phyloP scores from a whole-genome alignment of 768 basidiomycete species.

The Candolleomyces eurysporus region DNA sequence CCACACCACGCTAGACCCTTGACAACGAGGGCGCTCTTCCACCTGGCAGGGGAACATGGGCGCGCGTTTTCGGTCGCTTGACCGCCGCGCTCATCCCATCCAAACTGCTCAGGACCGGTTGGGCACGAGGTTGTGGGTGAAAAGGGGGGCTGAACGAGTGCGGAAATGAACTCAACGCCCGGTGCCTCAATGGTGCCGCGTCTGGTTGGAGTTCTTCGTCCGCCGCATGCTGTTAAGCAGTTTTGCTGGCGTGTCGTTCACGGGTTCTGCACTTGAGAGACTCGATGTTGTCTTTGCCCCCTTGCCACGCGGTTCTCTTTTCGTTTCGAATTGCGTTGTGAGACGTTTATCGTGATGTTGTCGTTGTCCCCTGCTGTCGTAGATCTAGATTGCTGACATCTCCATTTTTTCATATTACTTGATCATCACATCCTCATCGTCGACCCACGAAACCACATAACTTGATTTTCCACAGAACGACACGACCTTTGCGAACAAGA shows the following conservation, averaged over 20 bases:
- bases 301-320: conserved; percentile 39
- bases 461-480: conserved; percentile 62
- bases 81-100: conserved; percentile 77
- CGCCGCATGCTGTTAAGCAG: conserved; percentile 74
- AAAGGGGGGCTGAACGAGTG: conserved; percentile 98
- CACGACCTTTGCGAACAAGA: conserved; percentile 80
- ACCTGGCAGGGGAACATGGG: conserved; percentile 59
- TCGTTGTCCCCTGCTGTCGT: conserved; percentile 10
- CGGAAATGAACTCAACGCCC: conserved; percentile 54
- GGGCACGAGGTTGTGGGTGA: conserved; percentile 91
- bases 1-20: conserved; percentile 76
- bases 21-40: conserved; percentile 82
- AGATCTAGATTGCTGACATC: conserved; percentile 10
- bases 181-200: conserved; percentile 30
- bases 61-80: conserved; percentile 95
- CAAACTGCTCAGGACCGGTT: conserved; percentile 70
- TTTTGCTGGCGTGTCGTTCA: conserved; percentile 45
- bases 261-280: conserved; percentile 56
- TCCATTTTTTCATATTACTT: conserved; percentile 13
- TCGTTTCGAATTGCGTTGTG: conserved; percentile 67
- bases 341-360: conserved; percentile 41
- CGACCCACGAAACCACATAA: conserved; percentile 11
- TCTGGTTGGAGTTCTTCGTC: conserved; percentile 48
- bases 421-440: conserved; percentile 25
- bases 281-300: conserved; percentile 58